Base-by-base conservation (phyloP, 352 stramenopile species). In the Blastocystis sp. region DNA sequence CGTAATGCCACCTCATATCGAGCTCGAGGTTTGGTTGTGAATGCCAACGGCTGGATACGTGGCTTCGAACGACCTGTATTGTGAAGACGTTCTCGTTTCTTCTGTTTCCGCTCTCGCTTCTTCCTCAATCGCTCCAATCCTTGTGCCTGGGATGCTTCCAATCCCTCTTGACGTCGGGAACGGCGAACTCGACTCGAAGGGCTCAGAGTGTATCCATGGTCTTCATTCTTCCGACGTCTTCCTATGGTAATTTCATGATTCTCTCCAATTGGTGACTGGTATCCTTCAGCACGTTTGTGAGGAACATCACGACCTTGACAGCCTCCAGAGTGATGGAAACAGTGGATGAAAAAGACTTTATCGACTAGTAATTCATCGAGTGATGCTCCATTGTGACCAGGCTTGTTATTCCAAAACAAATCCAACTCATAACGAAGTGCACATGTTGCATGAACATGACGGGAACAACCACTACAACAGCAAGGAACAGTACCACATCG, bases 391-490 rank as follows among this genome's bases (percentile, higher is more conserved):
- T 6, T 85, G 59, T 57, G 59, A 11, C 74, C 74, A n/a, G 56
- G 39, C 42, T 85, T 85, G n/a, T 85, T 85, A 37, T 85, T 85
- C 56, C 74, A 85, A 37, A 85, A 85, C 59, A 85, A 69, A 19
- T 85, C 74, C 1, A 73, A 37, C 39, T 73, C 49, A 37, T 73
- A 73, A 29, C 58, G 27, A 11, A 85, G 37, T 12, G 74, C 74
- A 49, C 74, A 85, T 12, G 52, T 37, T 12, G 59, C 56, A 49
- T 85, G 74, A 1, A 85, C 74, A 43, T 54, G n/a, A 27, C 59
- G 29, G 5, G 21, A 39, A 49, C 74, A 85, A 1, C 59, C 59
- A 16, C 39, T 46, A 49, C 59, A 69, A 49, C 74, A 85, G 49
- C 74, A 85, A 43, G 56, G 74, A 39, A 85, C 52, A 11, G 42